Evolutionary conservation across 768 basidiomycete species (phyloP), one percentile per base, ranked within the genome.

Genomic region (Strobilomyces dryophilus): DNA sequence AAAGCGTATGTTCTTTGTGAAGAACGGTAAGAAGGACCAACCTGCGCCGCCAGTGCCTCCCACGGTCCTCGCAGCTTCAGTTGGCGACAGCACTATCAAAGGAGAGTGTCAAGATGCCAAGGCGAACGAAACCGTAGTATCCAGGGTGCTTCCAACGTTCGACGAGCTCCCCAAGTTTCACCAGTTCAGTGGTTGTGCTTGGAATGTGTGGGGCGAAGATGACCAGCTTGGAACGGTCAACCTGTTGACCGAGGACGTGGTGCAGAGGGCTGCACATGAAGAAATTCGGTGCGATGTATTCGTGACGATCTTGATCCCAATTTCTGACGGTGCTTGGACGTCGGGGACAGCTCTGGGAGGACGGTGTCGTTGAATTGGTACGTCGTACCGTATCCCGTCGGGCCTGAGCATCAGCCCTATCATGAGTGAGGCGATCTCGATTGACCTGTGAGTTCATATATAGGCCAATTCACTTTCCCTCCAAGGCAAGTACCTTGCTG

Each of bases 201-300:
- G 85, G 85, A 74, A 73, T 4, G 73, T 86, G 10, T 87, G 84
- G 84, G 84, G 84, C 24, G 67, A 74, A 35, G 77, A 80, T 18
- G 85, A 87, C 55, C 73, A 87, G 59, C 72, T 87, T 18, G 85
- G 85, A 2, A 87, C 84, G 6, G 71, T 87, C 36, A 87, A 87
- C 61, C 56, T 87, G 45, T 65, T 87, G 35, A 85, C 85, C 2
- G 77, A 79, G 20, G 77, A 79, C 11, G 76, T 84, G n/a, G 82
- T 86, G n/a, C 73, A 77, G 59, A 68, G 69, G 39, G 79, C 82
- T 15, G 80, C 82, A 15, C 63, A 68, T 26, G 81, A 82, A 59
- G 83, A 85, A 63, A 78, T 86, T 43, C 71, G 71, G 80, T 79
- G 65, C 54, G 80, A 77, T 45, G 26, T 8, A 15, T 41, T 24